A percentile compares a stretch with the other conserved stretches of the same genome.
phyloP scores from a whole-genome alignment of 192 early-diverging fungal genomes.

The Backusella liffmaniae region DNA sequence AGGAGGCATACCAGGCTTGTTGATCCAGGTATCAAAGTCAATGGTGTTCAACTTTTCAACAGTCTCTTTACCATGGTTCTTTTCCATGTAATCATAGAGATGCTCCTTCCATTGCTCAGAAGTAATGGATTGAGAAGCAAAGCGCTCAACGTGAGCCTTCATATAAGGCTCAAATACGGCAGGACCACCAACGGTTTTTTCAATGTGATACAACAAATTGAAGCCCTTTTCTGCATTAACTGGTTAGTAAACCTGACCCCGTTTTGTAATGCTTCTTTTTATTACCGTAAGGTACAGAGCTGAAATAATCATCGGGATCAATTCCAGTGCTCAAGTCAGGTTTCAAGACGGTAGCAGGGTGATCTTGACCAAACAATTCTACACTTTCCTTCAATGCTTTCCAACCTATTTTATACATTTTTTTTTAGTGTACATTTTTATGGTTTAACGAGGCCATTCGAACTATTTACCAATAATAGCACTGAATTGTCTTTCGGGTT shows the following conservation, averaged over 20 bases:
- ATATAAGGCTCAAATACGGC: conserved; percentile 85
- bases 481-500: conserved; percentile 73
- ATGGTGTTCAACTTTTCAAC: conserved; percentile 67
- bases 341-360: conserved; percentile 68
- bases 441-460: background rate
- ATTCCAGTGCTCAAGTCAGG: conserved; percentile 65
- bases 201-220: conserved; percentile 89
- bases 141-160: conserved; percentile 76
- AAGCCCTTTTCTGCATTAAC: conserved; percentile 83
- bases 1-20: conserved; percentile 84
- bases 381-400: conserved; percentile 72
- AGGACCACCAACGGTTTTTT: conserved; percentile 83
- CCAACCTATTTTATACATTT: conserved; percentile 37
- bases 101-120: conserved; percentile 86
- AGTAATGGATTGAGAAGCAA: conserved; percentile 85
- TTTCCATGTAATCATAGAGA: conserved; percentile 78
- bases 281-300: conserved; percentile 79
- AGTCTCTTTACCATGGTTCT: conserved; percentile 63
- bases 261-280: background rate
- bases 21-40: conserved; percentile 91
- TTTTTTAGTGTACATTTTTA: background rate
- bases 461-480: conserved; percentile 68
- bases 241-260: background rate
- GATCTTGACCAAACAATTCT: conserved; percentile 62
- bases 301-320: conserved; percentile 86